Conservation (phyloP, 495 filamentous ascomycete genomes). For the Penicillium roqueforti region DNA sequence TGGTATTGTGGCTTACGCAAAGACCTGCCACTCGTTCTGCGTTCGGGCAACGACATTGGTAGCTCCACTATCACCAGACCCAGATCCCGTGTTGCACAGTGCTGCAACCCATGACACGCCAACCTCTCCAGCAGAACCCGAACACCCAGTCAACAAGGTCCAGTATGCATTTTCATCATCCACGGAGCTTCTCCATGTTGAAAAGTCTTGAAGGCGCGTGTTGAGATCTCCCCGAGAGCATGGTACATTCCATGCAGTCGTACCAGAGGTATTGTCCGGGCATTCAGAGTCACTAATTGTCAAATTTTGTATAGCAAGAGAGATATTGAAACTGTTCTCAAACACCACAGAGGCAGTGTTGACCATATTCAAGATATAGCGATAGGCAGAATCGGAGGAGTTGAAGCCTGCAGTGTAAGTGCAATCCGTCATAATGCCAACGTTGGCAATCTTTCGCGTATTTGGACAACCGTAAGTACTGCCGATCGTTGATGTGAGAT, state of each 20-base stretch:
- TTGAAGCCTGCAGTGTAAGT: conserved; percentile 67
- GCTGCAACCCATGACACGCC: conserved; percentile 86
- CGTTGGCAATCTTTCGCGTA: conserved; percentile 71
- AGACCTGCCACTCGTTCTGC: conserved; percentile 82
- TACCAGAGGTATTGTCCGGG: conserved; percentile 53
- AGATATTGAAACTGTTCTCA: conserved; percentile 84
- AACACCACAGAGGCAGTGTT: conserved; percentile 78
- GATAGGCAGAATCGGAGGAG: conserved; percentile 49
- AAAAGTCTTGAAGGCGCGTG: conserved; percentile 73
- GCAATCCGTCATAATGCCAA: conserved; percentile 92
- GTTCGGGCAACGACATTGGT: conserved; percentile 83
- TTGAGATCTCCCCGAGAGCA: conserved; percentile 62
- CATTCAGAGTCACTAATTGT: conserved; percentile 65
- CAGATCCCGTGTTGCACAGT: conserved; percentile 60
- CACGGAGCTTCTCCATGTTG: conserved; percentile 65
- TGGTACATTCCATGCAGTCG: conserved; percentile 69
- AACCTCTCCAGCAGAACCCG: conserved; percentile 64
- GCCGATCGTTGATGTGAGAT: conserved; percentile 59
- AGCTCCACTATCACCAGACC: conserved; percentile 46
- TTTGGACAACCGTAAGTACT: conserved; percentile 70
- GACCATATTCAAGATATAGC: conserved; percentile 71
- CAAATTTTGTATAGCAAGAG: conserved; percentile 74
- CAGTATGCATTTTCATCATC: conserved; percentile 79
- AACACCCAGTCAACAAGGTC: conserved; percentile 81
- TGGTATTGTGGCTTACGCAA: conserved; percentile 55